phyloP scores from a whole-genome alignment of 257 asterid genomes.

The Knoxia roxburghii region DNA sequence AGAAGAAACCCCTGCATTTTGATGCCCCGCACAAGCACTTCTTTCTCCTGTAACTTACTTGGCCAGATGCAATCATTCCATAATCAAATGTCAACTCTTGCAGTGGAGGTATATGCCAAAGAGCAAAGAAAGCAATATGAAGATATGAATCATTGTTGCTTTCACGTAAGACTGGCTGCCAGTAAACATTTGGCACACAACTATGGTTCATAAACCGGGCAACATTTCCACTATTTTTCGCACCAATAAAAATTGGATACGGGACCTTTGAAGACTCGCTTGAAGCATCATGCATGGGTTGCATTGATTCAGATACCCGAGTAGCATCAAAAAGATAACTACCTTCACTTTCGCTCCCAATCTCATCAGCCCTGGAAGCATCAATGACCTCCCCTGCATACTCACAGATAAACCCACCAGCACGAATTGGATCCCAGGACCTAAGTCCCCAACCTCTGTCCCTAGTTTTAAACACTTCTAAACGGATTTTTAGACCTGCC shows the following conservation, averaged over 20 bases:
- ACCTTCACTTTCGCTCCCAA: constrained; percentile 38
- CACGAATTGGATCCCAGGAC: constrained; percentile 91
- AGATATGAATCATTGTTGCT: constrained; percentile 48
- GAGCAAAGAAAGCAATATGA: constrained; percentile 80
- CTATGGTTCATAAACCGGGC: constrained; percentile 97
- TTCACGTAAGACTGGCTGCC: constrained; percentile 84
- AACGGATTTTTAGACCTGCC: constrained; percentile 51
- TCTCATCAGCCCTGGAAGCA: constrained; percentile 32
- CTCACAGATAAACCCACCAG: constrained; percentile 82
- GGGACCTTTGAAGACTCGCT: constrained; percentile 41
- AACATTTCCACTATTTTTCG: constrained; percentile 70
- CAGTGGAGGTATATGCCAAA: constrained; percentile 86
- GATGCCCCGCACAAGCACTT: constrained; percentile 69
- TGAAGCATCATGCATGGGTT: constrained; percentile 33
- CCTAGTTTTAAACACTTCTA: constrained; percentile 86
- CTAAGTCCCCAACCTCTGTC: constrained; percentile 95
- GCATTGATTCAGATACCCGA: constrained; percentile 60
- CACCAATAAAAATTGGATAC: constrained; percentile 61
- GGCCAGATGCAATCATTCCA: constrained; percentile 55
- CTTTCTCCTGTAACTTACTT: constrained; percentile 51
- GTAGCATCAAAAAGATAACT: constrained; percentile 69
- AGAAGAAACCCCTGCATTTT: constrained; percentile 76
- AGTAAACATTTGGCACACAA: constrained; percentile 72
- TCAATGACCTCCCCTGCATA: constrained; percentile 79
- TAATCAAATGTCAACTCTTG: constrained; percentile 85